Base-by-base conservation (phyloP, 306 rosid genomes). In the Mucuna pruriens region DNA sequence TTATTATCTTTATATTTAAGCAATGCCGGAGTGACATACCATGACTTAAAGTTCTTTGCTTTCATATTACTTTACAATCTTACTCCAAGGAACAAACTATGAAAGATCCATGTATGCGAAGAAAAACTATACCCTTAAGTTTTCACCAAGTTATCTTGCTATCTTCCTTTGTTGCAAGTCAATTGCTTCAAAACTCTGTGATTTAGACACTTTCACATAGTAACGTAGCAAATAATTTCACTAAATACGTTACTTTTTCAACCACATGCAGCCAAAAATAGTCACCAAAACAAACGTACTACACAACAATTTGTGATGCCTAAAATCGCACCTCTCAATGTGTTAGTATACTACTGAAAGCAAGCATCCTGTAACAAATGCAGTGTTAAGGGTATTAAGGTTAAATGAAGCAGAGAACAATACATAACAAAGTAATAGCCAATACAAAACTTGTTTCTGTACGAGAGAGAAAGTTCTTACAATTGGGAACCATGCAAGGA, bases 401-500 rank as follows among this genome's bases (percentile, higher is more conserved):
- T 49, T 13, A 74, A 40, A 52, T n/a, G 12, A 80, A 54, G 46
- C 57, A 46, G 40, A 62, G 33, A 38, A 62, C 19, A 13, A 46
- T 7, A n/a, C 9, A 38, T 12, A 71, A 65, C 12, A 78, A 54
- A 20, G 2, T 8, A 63, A 12, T 2, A 40, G 12, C 2, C 25
- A 46, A 40, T 6, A 17, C 8, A 36, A n/a, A 76, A 23, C 2
- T 19, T 38, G 1, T 15, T 17, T 23, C 33, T 17, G 69, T n/a
- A 40, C 34, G 48, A 39, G 57, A 76, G 33, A 71, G 72, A n/a
- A n/a, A 75, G 63, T 46, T 63, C 49, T 83, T 81, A 90, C 98
- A 93, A 36, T 91, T 75, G 76, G 97, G 97, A 67, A 91, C 69
- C 3, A 91, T 84, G 80, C 94, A 93, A 77, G 94, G 98, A 29